Conservation (phyloP, 2,329 filamentous ascomycete species). For the Plectosphaerella sp. region DNA sequence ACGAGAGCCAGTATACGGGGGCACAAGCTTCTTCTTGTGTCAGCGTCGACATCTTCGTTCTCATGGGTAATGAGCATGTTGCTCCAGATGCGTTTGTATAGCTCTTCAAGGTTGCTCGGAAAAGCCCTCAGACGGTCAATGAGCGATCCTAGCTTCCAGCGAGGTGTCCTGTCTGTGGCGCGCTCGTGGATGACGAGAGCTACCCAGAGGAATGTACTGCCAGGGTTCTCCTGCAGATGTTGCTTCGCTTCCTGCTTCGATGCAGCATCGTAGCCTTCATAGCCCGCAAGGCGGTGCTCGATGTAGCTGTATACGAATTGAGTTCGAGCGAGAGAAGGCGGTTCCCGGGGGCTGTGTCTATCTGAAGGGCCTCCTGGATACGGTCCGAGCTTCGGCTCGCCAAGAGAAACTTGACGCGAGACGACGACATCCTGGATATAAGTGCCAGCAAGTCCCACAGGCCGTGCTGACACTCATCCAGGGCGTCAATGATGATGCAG, state of each 20-base stretch:
- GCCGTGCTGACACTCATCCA: slow-evolving; percentile 17
- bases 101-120: slow-evolving; percentile 24
- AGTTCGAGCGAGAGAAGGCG: neutral
- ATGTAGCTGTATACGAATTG: neutral
- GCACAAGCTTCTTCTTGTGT: neutral
- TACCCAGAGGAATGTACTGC: slow-evolving; percentile 35
- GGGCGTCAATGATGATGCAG: slow-evolving; percentile 21
- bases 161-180: neutral
- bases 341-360: neutral
- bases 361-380: slow-evolving; percentile 11
- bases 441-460: neutral
- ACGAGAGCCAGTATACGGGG: neutral
- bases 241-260: slow-evolving; percentile 6
- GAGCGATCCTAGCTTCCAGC: neutral
- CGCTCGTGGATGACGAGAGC: slow-evolving; percentile 16
- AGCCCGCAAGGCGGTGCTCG: neutral
- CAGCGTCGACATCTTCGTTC: neutral
- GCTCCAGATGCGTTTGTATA: slow-evolving; percentile 33
- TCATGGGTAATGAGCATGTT: slow-evolving; percentile 17
- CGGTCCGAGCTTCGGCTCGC: slow-evolving; percentile 10
- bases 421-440: neutral
- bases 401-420: neutral
- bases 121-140: slow-evolving; percentile 11
- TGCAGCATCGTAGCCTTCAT: neutral
- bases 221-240: slow-evolving; percentile 22